Evolutionary conservation across 371 early-diverging fungal species (phyloP).

Genomic region (Gilbertella persicaria): DNA sequence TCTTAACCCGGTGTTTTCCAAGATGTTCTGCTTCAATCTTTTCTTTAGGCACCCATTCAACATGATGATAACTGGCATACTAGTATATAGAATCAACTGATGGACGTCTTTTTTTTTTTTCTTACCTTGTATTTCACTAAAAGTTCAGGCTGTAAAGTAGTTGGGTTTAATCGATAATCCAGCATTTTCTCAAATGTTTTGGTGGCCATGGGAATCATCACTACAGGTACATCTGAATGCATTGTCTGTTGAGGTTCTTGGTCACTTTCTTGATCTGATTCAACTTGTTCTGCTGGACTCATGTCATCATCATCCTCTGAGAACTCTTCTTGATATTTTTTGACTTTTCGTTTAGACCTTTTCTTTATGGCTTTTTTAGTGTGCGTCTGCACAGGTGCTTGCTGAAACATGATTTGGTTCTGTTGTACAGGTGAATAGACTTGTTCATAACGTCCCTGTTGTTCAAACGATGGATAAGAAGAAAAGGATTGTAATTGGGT

Average conservation of each 20-base stretch:
- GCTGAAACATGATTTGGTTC: constrained; percentile 5
- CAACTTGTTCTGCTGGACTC: constrained; percentile 1
- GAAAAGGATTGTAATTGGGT: constrained; percentile 7
- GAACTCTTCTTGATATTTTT: constrained; percentile 16
- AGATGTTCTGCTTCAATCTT: constrained; percentile 65
- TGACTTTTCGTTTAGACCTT: constrained; percentile 14
- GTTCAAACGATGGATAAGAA: constrained; percentile 6
- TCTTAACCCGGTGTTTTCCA: constrained; percentile 74
- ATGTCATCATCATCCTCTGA: constrained; percentile 26
- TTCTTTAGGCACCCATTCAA: constrained; percentile 74
- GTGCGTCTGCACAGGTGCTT: not conserved
- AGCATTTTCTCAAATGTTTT: constrained; percentile 57
- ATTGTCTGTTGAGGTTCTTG: not conserved
- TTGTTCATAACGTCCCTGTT: constrained; percentile 25
- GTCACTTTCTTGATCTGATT: not conserved
- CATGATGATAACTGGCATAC: constrained; percentile 75
- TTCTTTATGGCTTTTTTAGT: constrained; percentile 12
- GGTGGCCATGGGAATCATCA: constrained; percentile 70
- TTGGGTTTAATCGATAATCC: constrained; percentile 47
- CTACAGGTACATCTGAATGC: constrained; percentile 43
- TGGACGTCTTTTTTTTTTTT: not conserved
- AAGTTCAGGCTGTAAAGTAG: constrained; percentile 37
- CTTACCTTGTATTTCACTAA: constrained; percentile 73
- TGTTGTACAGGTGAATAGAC: constrained; percentile 6
- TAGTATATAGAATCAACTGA: constrained; percentile 8